Base-by-base conservation (phyloP, 306 rosid species). In the Medicago lupulina region DNA sequence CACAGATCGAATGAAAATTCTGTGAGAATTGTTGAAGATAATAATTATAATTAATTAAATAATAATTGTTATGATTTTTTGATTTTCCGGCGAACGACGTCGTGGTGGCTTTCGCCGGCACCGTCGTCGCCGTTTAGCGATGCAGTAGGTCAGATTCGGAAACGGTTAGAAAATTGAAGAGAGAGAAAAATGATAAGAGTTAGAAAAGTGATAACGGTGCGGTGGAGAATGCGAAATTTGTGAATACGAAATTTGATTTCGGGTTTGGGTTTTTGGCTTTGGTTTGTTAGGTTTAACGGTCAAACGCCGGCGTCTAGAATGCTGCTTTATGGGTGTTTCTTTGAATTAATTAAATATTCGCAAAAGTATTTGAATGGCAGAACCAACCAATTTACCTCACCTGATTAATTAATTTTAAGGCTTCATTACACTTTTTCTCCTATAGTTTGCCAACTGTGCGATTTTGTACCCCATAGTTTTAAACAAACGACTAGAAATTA, bases 1-100 rank as follows among this genome's bases (percentile, higher is more conserved):
- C 82, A 73, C 82, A 73, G 94, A 91, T 88, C 93, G 74, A 75
- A 67, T 73, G 84, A 83, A 80, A 82, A 79, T 7, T 34, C 38
- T 57, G 39, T 68, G 80, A 83, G 78, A 81, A 79, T 4, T 59
- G 61, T 76, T 53, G 14, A 2, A 23, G 31, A 16, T 15, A 13
- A 1, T 10, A 12, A 21, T 43, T 12, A 1, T 10, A 12, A 21
- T 43, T 12, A 40, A 40, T 19, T 21, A 4, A 54, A 31, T 14
- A 73, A 46, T 39, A 7, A 41, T 9, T 21, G 7, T 2, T n/a
- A 62, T 21, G 18, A 7, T 55, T 4, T 9, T 25, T 3, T 17
- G 0, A 18, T 8, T 23, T 49, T 39, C 76, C 82, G 78, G 81
- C 82, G 59, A 77, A 77, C 81, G 82, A 85, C 79, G 86, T 77